Conservation (phyloP, 108 stramenopile species). For the Parietichytrium sp. region DNA sequence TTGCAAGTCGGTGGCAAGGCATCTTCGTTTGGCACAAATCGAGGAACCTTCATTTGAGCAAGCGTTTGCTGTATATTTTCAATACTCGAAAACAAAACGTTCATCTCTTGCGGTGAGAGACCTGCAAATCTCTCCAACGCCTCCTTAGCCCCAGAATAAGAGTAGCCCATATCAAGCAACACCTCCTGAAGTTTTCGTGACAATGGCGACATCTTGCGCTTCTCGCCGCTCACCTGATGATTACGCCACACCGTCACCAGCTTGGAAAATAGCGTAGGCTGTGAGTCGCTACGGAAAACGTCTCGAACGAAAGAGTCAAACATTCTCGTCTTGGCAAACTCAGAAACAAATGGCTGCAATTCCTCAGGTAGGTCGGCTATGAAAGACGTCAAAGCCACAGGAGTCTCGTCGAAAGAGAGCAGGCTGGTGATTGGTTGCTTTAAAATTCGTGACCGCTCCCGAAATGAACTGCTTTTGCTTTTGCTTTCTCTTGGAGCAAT, state of each 20-base stretch:
- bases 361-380: constrained; percentile 19
- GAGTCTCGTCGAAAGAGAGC: too few relatives aligned
- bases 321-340: background rate
- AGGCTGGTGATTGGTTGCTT: too few relatives aligned
- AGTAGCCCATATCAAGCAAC: background rate
- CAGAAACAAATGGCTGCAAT: background rate
- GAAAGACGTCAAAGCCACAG: too few relatives aligned
- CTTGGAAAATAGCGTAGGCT: background rate
- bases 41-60: background rate
- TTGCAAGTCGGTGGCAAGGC: background rate
- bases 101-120: constrained; percentile 29
- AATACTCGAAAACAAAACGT: background rate
- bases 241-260: constrained; percentile 6
- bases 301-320: background rate
- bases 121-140: background rate
- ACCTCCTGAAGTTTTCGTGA: background rate
- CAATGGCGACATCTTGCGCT: constrained; percentile 18
- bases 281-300: background rate
- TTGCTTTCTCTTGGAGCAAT: background rate
- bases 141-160: background rate
- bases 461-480: too few relatives aligned
- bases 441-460: too few relatives aligned
- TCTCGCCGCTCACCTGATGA: background rate
- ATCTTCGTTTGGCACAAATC: constrained; percentile 1
- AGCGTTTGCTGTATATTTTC: background rate